These are phyloP conservation scores for Choiromyces venosus DNA, from an alignment of 495 filamentous ascomycete species.

Conservation along the genomic window DNA sequence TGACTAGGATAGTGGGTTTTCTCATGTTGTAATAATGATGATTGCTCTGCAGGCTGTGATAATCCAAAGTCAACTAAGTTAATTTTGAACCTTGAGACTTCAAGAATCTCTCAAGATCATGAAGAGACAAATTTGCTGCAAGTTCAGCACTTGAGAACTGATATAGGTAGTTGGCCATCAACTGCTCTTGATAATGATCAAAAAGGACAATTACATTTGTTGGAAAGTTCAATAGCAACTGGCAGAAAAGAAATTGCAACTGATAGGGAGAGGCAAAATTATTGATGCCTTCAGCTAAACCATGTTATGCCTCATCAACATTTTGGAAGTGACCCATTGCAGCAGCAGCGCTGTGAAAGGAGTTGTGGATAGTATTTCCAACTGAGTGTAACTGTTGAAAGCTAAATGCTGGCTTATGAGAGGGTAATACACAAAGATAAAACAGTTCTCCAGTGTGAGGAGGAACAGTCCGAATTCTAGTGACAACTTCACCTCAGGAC, in stretches of 20 bases:
- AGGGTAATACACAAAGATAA: slow-evolving; percentile 13
- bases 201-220: slow-evolving; percentile 10
- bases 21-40: slow-evolving; percentile 7
- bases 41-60: not conserved
- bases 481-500: not conserved
- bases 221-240: slow-evolving; percentile 12
- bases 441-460: slow-evolving; percentile 17
- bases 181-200: slow-evolving; percentile 10
- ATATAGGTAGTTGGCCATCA: slow-evolving; percentile 9
- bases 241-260: slow-evolving; percentile 25
- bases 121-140: not conserved
- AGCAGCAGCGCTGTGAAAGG: slow-evolving; percentile 22
- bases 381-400: slow-evolving; percentile 9
- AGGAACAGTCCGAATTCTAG: slow-evolving; percentile 8
- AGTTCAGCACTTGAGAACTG: not conserved
- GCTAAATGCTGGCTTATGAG: not conserved
- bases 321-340: slow-evolving; percentile 19
- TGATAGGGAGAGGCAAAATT: slow-evolving; percentile 15
- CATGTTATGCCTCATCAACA: not conserved
- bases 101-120: not conserved
- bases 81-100: not conserved
- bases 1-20: not conserved
- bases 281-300: slow-evolving; percentile 9
- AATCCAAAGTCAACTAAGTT: slow-evolving; percentile 6
- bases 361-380: not conserved